Evolutionary conservation across 495 filamentous ascomycete genomes (phyloP).

Genomic region (Penicillium silybi): DNA sequence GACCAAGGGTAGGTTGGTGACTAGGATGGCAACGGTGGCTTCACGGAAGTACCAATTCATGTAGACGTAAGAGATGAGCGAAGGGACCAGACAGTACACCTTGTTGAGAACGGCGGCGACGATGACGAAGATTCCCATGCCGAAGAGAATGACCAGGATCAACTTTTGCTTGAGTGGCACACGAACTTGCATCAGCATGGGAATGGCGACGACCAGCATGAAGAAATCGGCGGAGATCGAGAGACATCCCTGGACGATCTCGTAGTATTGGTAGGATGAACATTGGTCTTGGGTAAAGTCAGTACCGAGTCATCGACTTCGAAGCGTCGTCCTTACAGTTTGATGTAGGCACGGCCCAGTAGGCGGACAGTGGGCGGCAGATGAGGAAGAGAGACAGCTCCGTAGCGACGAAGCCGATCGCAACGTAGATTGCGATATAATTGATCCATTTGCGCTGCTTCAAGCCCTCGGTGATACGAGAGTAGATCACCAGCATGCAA

Average conservation of each 20-base stretch:
- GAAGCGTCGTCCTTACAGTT: slow-evolving; percentile 19
- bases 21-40: slow-evolving; percentile 59
- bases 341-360: slow-evolving; percentile 53
- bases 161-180: slow-evolving; percentile 55
- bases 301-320: neutral
- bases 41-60: slow-evolving; percentile 73
- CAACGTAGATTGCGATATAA: slow-evolving; percentile 52
- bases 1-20: slow-evolving; percentile 62
- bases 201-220: slow-evolving; percentile 62
- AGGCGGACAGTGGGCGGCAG: slow-evolving; percentile 57
- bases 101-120: slow-evolving; percentile 61
- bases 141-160: slow-evolving; percentile 48
- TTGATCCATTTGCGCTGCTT: slow-evolving; percentile 39
- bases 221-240: slow-evolving; percentile 63
- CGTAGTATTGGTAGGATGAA: slow-evolving; percentile 48
- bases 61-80: slow-evolving; percentile 50
- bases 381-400: slow-evolving; percentile 62
- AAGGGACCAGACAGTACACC: slow-evolving; percentile 59
- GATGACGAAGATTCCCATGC: slow-evolving; percentile 65
- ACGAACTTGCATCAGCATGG: slow-evolving; percentile 55
- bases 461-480: slow-evolving; percentile 46
- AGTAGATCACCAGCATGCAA: slow-evolving; percentile 55
- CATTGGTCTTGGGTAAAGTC: slow-evolving; percentile 38
- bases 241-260: slow-evolving; percentile 50
- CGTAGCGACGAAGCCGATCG: slow-evolving; percentile 52